Base-by-base conservation (phyloP, 1,139 yeast genomes). In the Hanseniaspora uvarum region DNA sequence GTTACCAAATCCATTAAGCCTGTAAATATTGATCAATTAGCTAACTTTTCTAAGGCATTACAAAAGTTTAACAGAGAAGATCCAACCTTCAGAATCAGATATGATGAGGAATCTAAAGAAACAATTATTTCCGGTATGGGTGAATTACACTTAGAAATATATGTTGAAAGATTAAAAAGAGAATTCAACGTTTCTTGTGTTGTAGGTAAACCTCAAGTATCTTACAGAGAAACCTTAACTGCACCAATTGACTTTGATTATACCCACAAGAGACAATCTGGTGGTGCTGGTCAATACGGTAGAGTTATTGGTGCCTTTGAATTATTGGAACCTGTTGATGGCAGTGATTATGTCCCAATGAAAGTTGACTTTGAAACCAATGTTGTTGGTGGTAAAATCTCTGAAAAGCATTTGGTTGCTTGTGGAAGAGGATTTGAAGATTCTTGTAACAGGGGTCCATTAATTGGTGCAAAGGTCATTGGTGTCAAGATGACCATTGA, bases 221-320 rank as follows among this genome's bases (percentile, higher is more conserved):
- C 98, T 24, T 94, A 92, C 73, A 83, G 99, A 71, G 99, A 94
- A 73, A 84, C 98, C 41, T 81, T 92, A 59, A 75, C 86, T 41
- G 68, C 76, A 5, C 74, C 85, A 41, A 77, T 92, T 28, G 75
- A 80, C n/a, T 89, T 92, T 65, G 97, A 92, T 68, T 87, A 80
- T 73, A 86, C 96, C 34, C 97, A 89, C 75, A 92, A 92, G 78
- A 89, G 89, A 68, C 99, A 92, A 75, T 80, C 94, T 65, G 99
- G 99, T 70, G 99, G 99, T 78, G 95, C 98, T 60, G 99, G 99
- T 73, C 99, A 92, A 74, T 92, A 82, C 68, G 98, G 95, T 71
- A 83, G 94, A 73, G 96, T 92, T 63, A 86, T 89, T 70, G 99
- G 99, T 66, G 79, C 76, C 55, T 71, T 94, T 71, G 71, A 76